Conservation (phyloP, 1,139 yeast species). For the Hyphopichia pseudoburtonii region DNA sequence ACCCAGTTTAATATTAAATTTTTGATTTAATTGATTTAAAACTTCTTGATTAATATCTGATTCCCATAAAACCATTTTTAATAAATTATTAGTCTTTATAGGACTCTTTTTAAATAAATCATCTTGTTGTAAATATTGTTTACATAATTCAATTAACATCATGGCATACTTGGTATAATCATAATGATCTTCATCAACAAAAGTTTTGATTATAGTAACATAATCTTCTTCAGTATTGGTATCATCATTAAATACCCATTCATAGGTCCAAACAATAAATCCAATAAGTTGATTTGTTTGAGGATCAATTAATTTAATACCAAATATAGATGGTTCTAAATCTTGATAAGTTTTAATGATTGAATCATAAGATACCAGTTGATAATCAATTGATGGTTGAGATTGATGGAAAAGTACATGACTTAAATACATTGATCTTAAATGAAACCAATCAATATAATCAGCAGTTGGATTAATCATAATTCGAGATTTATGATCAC, state of each 20-base stretch:
- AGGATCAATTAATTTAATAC: constrained; percentile 22
- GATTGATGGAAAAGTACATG: constrained; percentile 20
- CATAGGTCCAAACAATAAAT: constrained; percentile 42
- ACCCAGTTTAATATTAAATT: constrained; percentile 16
- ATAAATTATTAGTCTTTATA: constrained; percentile 6
- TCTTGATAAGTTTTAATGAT: constrained; percentile 21
- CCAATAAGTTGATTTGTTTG: constrained; percentile 22
- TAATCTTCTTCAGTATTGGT: constrained; percentile 15
- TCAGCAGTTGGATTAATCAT: constrained; percentile 29
- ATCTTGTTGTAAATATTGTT: constrained; percentile 14
- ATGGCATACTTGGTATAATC: constrained; percentile 18
- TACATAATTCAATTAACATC: constrained; percentile 26
- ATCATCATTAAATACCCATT: constrained; percentile 22
- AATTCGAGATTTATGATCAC: constrained; percentile 31
- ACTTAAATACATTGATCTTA: constrained; percentile 39
- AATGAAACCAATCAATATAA: constrained; percentile 45
- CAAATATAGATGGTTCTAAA: constrained; percentile 30
- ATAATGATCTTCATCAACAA: constrained; percentile 18
- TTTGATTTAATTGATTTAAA: constrained; percentile 14
- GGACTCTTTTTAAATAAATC: constrained; percentile 9
- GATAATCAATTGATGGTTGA: constrained; percentile 20
- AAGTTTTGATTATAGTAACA: constrained; percentile 30
- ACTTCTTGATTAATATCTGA: constrained; percentile 24
- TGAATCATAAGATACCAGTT: constrained; percentile 21
- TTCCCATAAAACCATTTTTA: constrained; percentile 37